Conservation (phyloP, 768 basidiomycete genomes). For the Naganishia onofrii region DNA sequence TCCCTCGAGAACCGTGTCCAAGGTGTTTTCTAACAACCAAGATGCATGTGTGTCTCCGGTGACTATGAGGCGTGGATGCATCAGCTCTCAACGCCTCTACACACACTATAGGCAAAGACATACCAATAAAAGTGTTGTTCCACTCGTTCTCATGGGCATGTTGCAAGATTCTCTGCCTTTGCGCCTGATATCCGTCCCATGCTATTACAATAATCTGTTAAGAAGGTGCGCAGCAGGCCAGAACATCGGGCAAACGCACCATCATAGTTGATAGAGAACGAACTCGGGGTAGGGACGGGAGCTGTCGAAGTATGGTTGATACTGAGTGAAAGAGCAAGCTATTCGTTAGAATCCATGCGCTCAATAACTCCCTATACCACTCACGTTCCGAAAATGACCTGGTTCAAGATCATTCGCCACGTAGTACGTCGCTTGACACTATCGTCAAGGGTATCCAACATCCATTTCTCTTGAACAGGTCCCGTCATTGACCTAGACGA, state of each 20-base stretch:
- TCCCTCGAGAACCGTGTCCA: conserved; percentile 43
- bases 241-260: conserved; percentile 27
- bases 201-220: conserved; percentile 40
- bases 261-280: conserved; percentile 52
- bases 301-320: conserved; percentile 56
- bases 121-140: conserved; percentile 57
- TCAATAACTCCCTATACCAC: neutral
- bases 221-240: too few species aligned
- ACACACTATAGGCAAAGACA: neutral
- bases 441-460: conserved; percentile 57
- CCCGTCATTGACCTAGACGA: conserved; percentile 59
- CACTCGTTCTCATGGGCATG: conserved; percentile 59
- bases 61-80: conserved; percentile 33
- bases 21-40: conserved; percentile 62
- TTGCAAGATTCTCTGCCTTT: conserved; percentile 58
- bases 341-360: too few species aligned
- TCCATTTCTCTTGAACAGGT: conserved; percentile 60
- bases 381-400: conserved; percentile 57
- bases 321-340: conserved; percentile 29
- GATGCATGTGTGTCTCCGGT: conserved; percentile 63
- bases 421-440: conserved; percentile 58
- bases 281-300: conserved; percentile 29
- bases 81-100: neutral
- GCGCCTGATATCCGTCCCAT: conserved; percentile 62
- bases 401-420: conserved; percentile 63